phyloP scores from a whole-genome alignment of 2,329 filamentous ascomycete genomes.

The Fusarium bulbicola region DNA sequence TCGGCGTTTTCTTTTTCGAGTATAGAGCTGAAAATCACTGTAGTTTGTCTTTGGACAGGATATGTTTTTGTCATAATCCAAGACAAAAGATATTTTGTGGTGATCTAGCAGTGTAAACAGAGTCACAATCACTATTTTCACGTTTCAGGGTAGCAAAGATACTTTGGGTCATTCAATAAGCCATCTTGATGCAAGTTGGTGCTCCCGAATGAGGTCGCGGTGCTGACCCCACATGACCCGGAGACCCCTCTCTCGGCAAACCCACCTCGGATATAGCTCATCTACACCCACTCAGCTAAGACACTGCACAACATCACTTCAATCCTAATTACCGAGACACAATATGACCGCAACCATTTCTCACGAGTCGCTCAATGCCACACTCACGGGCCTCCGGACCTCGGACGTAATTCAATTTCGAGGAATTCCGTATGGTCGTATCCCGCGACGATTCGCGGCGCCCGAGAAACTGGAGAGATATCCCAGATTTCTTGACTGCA shows the following conservation, averaged over 20 bases:
- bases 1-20: background rate
- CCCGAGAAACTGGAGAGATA: background rate
- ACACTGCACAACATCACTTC: background rate
- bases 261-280: background rate
- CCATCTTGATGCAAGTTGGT: background rate
- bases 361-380: background rate
- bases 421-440: background rate
- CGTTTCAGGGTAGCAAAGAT: rapidly evolving
- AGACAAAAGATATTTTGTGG: too few species aligned
- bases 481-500: background rate
- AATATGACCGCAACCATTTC: background rate
- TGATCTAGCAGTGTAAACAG: too few species aligned
- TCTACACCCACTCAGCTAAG: background rate
- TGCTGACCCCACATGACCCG: background rate
- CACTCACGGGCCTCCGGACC: background rate
- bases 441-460: background rate
- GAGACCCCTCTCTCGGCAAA: background rate
- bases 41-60: rapidly evolving
- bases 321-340: background rate
- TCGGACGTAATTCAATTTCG: background rate
- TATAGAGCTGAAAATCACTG: background rate
- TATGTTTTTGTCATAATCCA: background rate
- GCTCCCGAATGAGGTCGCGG: rapidly evolving
- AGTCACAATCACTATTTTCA: rapidly evolving
- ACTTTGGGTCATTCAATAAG: background rate